Evolutionary conservation across 495 filamentous ascomycete species (phyloP).

Genomic region (Diplogelasinospora grovesii): DNA sequence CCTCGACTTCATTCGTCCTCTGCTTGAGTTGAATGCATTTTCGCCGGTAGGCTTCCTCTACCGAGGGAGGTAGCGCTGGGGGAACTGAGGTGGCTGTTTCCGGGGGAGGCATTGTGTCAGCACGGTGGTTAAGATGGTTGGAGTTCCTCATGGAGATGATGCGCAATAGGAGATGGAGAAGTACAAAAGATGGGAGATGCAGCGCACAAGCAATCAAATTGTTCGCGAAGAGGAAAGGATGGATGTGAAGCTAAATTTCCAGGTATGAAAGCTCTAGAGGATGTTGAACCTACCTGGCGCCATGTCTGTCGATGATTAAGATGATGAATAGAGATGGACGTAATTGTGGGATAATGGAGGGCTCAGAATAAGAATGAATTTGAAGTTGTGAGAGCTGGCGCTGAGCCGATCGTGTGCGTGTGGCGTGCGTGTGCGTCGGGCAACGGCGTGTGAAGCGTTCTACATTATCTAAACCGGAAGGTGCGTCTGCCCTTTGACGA

Average conservation of each 20-base stretch:
- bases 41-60: conserved; percentile 90
- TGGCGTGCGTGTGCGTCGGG: no score
- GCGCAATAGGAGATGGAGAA: not conserved
- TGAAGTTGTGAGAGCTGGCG: not conserved
- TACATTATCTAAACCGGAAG: no score
- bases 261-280: no score
- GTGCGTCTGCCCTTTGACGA: no score
- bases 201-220: no score
- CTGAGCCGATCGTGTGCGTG: not conserved
- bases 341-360: not conserved
- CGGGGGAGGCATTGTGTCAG: conserved; percentile 6
- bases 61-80: conserved; percentile 76
- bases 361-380: not conserved
- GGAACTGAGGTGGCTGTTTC: conserved; percentile 40
- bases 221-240: no score
- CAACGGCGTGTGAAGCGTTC: no score
- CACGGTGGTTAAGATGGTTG: not conserved
- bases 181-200: no score
- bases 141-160: not conserved
- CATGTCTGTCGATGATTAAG: conserved; percentile 11
- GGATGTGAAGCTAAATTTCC: no score
- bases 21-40: conserved; percentile 96
- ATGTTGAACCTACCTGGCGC: conserved; percentile 23
- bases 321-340: not conserved
- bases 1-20: conserved; percentile 83